Evolutionary conservation across 208 protist species (phyloP).

Genomic region (Tritrichomonas foetus): DNA sequence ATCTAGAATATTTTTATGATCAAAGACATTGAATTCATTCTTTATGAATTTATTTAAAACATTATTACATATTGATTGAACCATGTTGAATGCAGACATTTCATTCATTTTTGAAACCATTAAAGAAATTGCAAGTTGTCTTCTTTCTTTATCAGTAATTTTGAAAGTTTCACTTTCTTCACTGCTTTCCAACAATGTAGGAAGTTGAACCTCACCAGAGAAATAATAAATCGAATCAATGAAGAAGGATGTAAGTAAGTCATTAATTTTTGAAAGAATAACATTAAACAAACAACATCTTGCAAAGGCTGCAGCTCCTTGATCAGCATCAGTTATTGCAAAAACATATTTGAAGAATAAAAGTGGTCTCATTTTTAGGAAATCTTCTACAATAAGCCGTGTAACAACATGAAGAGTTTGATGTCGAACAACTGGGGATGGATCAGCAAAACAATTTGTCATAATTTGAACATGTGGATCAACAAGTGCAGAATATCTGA

Average conservation of each 20-base stretch:
- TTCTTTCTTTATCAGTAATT: not conserved
- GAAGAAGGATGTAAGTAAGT: not conserved
- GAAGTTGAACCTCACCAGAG: not conserved
- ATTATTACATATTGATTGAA: not conserved
- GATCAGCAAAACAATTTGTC: not conserved
- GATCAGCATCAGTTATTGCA: not conserved
- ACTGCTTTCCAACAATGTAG: not conserved
- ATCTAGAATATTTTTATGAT: not conserved
- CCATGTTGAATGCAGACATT: not conserved
- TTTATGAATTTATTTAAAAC: not conserved
- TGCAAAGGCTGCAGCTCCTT: not conserved
- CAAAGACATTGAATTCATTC: not conserved
- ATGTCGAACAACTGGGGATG: not conserved
- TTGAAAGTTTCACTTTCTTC: not conserved
- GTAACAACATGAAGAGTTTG: conserved; percentile 19
- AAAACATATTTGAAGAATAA: conserved; percentile 29
- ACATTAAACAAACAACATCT: not conserved
- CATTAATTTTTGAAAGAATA: not conserved
- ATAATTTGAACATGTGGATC: conserved; percentile 16
- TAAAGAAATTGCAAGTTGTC: not conserved
- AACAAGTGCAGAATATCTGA: not conserved
- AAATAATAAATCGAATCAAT: conserved; percentile 24
- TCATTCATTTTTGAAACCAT: not conserved
- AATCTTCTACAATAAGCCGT: not conserved
- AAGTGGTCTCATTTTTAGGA: not conserved